These are phyloP conservation scores for Rutstroemia sp. DNA, from an alignment of 2,329 filamentous ascomycete species.

Conservation along the genomic window DNA sequence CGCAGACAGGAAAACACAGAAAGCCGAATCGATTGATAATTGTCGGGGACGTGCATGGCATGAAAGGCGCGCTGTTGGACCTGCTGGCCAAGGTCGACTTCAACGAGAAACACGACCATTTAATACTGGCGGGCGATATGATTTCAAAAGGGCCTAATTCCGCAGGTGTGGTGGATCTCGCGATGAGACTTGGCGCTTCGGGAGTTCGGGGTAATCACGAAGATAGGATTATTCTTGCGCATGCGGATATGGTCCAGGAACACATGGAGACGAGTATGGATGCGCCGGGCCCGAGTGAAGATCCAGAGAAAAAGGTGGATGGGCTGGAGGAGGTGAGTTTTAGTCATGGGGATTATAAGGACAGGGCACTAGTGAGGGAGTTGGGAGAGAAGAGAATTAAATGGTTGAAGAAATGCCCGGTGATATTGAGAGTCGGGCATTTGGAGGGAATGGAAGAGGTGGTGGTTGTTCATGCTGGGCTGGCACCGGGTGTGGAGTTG, in stretches of 20 bases:
- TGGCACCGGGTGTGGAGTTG: constrained; percentile 68
- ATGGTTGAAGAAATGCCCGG: constrained; percentile 65
- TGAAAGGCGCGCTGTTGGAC: constrained; percentile 56
- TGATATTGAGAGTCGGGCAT: constrained; percentile 68
- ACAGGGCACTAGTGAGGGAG: constrained; percentile 23
- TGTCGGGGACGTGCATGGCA: constrained; percentile 90
- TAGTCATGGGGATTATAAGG: constrained; percentile 25
- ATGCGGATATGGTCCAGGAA: constrained; percentile 34
- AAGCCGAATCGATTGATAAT: constrained; percentile 61
- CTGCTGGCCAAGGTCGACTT: constrained; percentile 64
- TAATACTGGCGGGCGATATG: constrained; percentile 72
- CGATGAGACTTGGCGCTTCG: constrained; percentile 65
- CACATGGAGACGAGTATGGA: constrained; percentile 26
- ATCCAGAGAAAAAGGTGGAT: constrained; percentile 24
- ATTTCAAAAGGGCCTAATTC: constrained; percentile 85
- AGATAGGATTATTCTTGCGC: constrained; percentile 69
- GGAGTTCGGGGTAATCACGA: constrained; percentile 92
- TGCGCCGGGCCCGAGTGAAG: constrained; percentile 21
- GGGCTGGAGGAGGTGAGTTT: constrained; percentile 21
- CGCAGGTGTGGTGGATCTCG: constrained; percentile 65
- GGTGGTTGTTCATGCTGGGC: constrained; percentile 75
- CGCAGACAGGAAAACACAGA: constrained; percentile 27
- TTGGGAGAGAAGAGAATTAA: constrained; percentile 46
- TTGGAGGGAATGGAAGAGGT: constrained; percentile 55
- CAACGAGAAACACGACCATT: constrained; percentile 56